Evolutionary conservation across 345 rosid species (phyloP), one percentile per base, ranked within the genome.

Genomic region (Gossypium mustelinum): DNA sequence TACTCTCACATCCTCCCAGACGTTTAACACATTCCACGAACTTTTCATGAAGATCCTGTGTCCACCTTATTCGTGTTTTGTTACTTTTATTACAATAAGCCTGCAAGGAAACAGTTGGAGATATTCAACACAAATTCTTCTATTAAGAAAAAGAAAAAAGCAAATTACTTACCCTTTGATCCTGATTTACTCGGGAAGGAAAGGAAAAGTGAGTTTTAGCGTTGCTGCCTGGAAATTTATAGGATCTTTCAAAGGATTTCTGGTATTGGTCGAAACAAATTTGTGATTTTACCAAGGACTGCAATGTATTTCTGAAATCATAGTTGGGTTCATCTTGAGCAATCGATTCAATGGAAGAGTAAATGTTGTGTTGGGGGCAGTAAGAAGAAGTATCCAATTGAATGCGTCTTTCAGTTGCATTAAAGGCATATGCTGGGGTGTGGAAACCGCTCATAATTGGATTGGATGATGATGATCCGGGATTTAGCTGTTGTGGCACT

Each of bases 1-100:
- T 56, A 73, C 74, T 73, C 29, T 78, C 79, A 39, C 70, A 55
- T 3, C 99, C 99, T 10, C 99, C 94, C 8, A 95, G 92, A 70
- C 83, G 82, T 81, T 89, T 87, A 10, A 91, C 92, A 54, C 96
- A 90, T 78, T 87, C 88, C 4, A 93, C 97, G 58, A 95, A 95
- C 84, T 89, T 93, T 76, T 91, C 92, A 74, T 95, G 99, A 16
- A 95, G 97, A 85, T 89, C 94, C 72, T 90, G 97, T 72, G 90
- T 93, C 97, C 99, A 95, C 78, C 97, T 86, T 59, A 95, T 93
- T 74, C 99, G 76, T 5, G 90, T 88, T 87, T 93, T 91, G 77
- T 74, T 81, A 0, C 12, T 56, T 55, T n/a, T n/a, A 48, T 61
- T 61, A 11, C 69, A 45, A 47, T 47, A 27, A 45, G 25, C 59